Percentiles rank a stretch among this genome's conserved stretches.
Conservation (phyloP, 495 filamentous ascomycete species). For the Hypoxylon lienhwacheense region DNA sequence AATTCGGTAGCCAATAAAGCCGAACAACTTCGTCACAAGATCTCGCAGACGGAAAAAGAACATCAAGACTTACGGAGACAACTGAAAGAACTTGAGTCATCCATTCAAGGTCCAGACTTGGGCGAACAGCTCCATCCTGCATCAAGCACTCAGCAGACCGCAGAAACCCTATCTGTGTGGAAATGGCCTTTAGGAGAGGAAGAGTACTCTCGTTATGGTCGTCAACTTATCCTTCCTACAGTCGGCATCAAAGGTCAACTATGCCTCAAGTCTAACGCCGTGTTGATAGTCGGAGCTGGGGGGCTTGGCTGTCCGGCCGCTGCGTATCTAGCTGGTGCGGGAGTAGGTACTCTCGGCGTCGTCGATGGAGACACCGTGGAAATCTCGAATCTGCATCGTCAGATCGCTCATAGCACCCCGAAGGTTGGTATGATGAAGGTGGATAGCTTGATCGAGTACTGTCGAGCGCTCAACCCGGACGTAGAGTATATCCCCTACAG, state of each 20-base stretch:
- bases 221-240: slow-evolving; percentile 88
- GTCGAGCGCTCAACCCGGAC: slow-evolving; percentile 69
- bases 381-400: slow-evolving; percentile 87
- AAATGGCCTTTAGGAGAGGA: slow-evolving; percentile 65
- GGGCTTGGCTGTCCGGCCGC: slow-evolving; percentile 92
- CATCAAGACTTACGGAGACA: slow-evolving; percentile 40
- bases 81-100: slow-evolving; percentile 40
- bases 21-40: slow-evolving; percentile 38
- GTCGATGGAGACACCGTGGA: slow-evolving; percentile 89
- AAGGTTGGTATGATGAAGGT: slow-evolving; percentile 81
- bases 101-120: not conserved
- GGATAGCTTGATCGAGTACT: slow-evolving; percentile 69
- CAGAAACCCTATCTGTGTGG: slow-evolving; percentile 20
- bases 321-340: slow-evolving; percentile 84
- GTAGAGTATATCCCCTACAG: slow-evolving; percentile 63
- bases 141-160: slow-evolving; percentile 2
- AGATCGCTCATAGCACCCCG: slow-evolving; percentile 74
- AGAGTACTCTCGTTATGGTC: slow-evolving; percentile 83
- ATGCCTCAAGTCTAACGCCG: slow-evolving; percentile 65
- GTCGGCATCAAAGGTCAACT: slow-evolving; percentile 84
- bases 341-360: slow-evolving; percentile 79
- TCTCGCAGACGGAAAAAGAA: slow-evolving; percentile 39
- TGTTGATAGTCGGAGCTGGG: slow-evolving; percentile 89
- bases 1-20: slow-evolving; percentile 22
- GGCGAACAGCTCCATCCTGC: slow-evolving; percentile 1